A percentile compares a stretch with the other conserved stretches of the same genome.
Conservation (phyloP, 148 eudicot genomes). For the Selenicereus undatus region DNA sequence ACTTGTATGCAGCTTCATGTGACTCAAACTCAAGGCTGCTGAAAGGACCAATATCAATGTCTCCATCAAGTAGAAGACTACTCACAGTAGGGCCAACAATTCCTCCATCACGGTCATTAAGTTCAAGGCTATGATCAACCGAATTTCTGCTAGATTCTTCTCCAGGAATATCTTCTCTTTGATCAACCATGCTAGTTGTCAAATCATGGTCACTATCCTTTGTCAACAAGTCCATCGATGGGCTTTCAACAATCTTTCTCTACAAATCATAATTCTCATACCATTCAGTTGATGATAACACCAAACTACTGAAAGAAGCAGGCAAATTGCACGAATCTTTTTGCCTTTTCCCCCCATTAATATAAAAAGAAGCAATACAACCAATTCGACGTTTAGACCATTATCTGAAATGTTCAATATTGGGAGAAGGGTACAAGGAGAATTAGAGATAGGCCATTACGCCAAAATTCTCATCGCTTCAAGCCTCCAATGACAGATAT, state of each 20-base stretch:
- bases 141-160: conserved; percentile 26
- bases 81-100: conserved; percentile 18
- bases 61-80: conserved; percentile 32
- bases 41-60: conserved; percentile 36
- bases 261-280: conserved; percentile 10
- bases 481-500: neutral
- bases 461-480: neutral
- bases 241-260: conserved; percentile 5
- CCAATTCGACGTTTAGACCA: too few relatives aligned
- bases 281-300: neutral
- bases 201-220: conserved; percentile 18
- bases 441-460: neutral
- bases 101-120: conserved; percentile 28
- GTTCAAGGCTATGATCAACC: conserved; percentile 22
- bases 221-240: conserved; percentile 17
- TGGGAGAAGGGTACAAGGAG: neutral
- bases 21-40: conserved; percentile 66
- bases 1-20: conserved; percentile 65
- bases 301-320: neutral
- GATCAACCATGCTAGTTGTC: conserved; percentile 23
- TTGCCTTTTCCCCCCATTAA: neutral
- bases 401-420: too few relatives aligned
- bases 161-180: conserved; percentile 24
- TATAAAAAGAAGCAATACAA: neutral
- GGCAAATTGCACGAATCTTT: neutral